Percentiles rank a stretch among this genome's conserved stretches.
Conservation (phyloP, 1,284 basidiomycete species). For the Ganoderma sinense region DNA sequence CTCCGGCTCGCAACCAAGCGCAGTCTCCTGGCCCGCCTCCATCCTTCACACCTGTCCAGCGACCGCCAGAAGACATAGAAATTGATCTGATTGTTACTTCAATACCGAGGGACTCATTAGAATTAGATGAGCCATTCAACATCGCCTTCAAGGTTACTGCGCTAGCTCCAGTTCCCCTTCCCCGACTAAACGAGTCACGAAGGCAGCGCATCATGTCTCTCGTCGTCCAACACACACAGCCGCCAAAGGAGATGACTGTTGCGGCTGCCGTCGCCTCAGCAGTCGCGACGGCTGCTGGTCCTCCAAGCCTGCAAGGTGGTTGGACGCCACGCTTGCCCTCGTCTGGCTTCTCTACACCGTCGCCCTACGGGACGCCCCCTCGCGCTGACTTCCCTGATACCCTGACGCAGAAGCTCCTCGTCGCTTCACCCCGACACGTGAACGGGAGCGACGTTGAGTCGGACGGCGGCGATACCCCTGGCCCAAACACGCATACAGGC, state of each 20-base stretch:
- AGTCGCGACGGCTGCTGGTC: slow-evolving; percentile 25
- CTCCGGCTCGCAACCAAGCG: slow-evolving; percentile 45
- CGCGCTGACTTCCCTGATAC: slow-evolving; percentile 54
- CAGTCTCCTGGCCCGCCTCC: slow-evolving; percentile 54
- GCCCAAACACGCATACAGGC: slow-evolving; percentile 28
- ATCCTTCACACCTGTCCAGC: slow-evolving; percentile 30
- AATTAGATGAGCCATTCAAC: slow-evolving; percentile 64
- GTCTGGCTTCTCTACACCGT: slow-evolving; percentile 57
- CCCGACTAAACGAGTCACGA: slow-evolving; percentile 37
- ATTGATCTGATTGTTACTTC: slow-evolving; percentile 64
- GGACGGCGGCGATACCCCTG: slow-evolving; percentile 35
- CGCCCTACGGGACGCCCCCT: slow-evolving; percentile 47
- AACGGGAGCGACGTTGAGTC: slow-evolving; percentile 38
- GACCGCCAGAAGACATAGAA: slow-evolving; percentile 52
- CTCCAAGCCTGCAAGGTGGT: slow-evolving; percentile 38
- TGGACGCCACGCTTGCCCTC: slow-evolving; percentile 54
- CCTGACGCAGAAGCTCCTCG: slow-evolving; percentile 55
- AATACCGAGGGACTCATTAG: slow-evolving; percentile 53
- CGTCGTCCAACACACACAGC: slow-evolving; percentile 69
- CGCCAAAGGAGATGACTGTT: slow-evolving; percentile 38
- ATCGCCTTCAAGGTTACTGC: slow-evolving; percentile 60
- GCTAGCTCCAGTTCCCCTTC: slow-evolving; percentile 47
- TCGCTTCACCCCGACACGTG: slow-evolving; percentile 45
- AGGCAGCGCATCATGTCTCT: slow-evolving; percentile 55
- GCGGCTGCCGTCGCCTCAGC: slow-evolving; percentile 32